Conservation (phyloP, 2,329 filamentous ascomycete species). For the Epichloe sibirici region DNA sequence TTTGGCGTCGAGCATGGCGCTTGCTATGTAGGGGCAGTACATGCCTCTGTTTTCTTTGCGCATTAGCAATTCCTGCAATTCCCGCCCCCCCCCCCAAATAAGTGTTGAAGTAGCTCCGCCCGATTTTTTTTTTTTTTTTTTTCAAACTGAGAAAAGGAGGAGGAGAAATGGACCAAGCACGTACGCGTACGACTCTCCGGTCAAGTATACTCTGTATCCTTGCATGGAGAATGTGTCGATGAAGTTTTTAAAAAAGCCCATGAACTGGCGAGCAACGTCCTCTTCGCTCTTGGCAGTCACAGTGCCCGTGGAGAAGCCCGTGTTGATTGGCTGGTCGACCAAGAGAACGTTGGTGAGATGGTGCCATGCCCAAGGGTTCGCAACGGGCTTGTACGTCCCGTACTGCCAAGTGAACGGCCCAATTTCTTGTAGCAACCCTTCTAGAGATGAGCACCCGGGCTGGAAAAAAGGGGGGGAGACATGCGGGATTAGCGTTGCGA, state of each 20-base stretch:
- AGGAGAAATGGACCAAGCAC: not conserved
- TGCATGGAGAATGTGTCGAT: constrained; percentile 55
- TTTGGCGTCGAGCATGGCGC: constrained; percentile 53
- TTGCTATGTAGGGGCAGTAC: constrained; percentile 57
- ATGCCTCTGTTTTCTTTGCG: constrained; percentile 25
- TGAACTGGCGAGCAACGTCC: constrained; percentile 56
- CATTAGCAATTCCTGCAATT: not conserved
- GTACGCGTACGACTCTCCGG: constrained; percentile 52
- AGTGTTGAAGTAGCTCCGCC: too few relatives aligned
- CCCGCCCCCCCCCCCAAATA: too few relatives aligned
- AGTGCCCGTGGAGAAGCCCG: constrained; percentile 56
- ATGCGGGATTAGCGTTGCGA: not conserved
- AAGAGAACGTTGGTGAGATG: constrained; percentile 43
- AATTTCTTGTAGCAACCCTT: constrained; percentile 64
- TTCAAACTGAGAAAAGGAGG: too few relatives aligned
- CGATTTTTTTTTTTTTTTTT: too few relatives aligned
- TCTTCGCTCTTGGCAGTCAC: constrained; percentile 52
- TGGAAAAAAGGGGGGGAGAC: not conserved
- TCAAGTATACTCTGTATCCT: constrained; percentile 57
- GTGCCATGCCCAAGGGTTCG: constrained; percentile 58
- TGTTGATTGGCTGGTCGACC: constrained; percentile 56
- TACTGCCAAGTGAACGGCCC: constrained; percentile 61
- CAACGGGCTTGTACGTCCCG: constrained; percentile 53
- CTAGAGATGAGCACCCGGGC: constrained; percentile 47
- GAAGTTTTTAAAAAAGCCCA: constrained; percentile 71